These are phyloP conservation scores for Astrothelium subdiscretum DNA, from an alignment of 495 filamentous ascomycete genomes.

Conservation along the genomic window DNA sequence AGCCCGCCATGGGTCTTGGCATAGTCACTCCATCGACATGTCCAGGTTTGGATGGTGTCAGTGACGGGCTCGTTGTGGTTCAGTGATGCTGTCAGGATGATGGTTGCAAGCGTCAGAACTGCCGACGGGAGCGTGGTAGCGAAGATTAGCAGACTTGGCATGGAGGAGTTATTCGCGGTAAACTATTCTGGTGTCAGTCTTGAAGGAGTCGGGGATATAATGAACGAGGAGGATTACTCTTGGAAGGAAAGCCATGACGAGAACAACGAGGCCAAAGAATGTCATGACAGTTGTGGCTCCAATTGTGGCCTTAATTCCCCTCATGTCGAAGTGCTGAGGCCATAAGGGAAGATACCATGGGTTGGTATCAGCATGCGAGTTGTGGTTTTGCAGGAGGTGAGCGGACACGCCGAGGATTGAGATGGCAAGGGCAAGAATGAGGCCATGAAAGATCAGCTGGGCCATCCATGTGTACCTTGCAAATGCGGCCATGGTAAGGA, in stretches of 20 bases:
- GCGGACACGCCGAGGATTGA: neutral
- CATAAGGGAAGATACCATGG: slow-evolving; percentile 30
- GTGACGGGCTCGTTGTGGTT: slow-evolving; percentile 20
- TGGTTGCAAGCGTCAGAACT: slow-evolving; percentile 17
- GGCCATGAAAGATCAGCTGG: neutral
- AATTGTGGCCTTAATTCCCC: slow-evolving; percentile 23
- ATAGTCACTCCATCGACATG: slow-evolving; percentile 16
- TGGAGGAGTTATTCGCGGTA: neutral
- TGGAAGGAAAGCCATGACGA: neutral
- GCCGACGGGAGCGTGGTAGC: slow-evolving; percentile 18
- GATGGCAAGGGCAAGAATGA: neutral
- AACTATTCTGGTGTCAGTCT: neutral
- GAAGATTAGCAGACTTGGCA: slow-evolving; percentile 17
- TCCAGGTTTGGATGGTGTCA: slow-evolving; percentile 25
- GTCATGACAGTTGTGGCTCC: slow-evolving; percentile 16
- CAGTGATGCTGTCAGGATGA: slow-evolving; percentile 25
- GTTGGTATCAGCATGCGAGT: slow-evolving; percentile 23
- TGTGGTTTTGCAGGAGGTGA: slow-evolving; percentile 1
- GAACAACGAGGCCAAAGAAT: neutral
- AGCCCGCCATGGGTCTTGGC: neutral
- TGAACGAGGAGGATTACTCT: slow-evolving; percentile 7
- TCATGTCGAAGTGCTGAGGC: slow-evolving; percentile 27
- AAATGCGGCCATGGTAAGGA: neutral
- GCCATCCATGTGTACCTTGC: slow-evolving; percentile 1
- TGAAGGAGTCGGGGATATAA: neutral